Evolutionary conservation across 2,329 filamentous ascomycete genomes (phyloP), one percentile per base, ranked within the genome.

Genomic region (Chaetomiaceae sp.): DNA sequence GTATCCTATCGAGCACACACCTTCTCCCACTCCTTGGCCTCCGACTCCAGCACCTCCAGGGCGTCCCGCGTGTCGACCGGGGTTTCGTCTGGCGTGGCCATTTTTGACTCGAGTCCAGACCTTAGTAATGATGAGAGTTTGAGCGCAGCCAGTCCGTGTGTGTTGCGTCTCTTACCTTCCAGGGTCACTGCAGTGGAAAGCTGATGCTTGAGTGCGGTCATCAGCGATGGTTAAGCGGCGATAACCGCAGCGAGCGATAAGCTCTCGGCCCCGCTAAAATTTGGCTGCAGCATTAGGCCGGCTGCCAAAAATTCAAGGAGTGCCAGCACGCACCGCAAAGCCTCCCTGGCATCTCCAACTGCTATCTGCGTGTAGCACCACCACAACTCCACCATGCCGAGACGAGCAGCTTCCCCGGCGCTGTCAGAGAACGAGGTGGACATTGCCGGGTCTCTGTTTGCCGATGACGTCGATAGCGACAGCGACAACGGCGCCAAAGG

Each of bases 21-120:
- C 76, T 96, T 97, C 62, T 86, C 84, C 62, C 91, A 94, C 64
- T 95, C 91, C 60, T 91, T 94, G 45, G 84, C 83, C 63, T 95
- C 89, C 27, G 81, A 76, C 60, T 91, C 88, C 34, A 96, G 81
- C 51, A 82, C 81, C 62, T 89, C 84, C 53, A 95, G 78, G 37
- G 86, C 84, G 64, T 88, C 86, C 41, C 64, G 58, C 35, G 42
- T 60, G 51, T 67, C 64, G 48, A 58, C 62, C 6, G 57, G 53
- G 59, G 81, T 38, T 56, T 90, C 85, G 45, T 83, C 76, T 53
- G 70, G 70, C 11, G 52, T 62, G 17, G 58, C 56, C 58, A 59
- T 53, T 7, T 59, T 49, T 33, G 47, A 6, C 12, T 14, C 8
- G 29, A 3, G 12, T 32, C 29, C 12, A 32, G 3, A n/a, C 29